A percentile compares a stretch with the other conserved stretches of the same genome.
phyloP scores from a whole-genome alignment of 2,329 filamentous ascomycete genomes.

The Hymenoscyphus salicellus region DNA sequence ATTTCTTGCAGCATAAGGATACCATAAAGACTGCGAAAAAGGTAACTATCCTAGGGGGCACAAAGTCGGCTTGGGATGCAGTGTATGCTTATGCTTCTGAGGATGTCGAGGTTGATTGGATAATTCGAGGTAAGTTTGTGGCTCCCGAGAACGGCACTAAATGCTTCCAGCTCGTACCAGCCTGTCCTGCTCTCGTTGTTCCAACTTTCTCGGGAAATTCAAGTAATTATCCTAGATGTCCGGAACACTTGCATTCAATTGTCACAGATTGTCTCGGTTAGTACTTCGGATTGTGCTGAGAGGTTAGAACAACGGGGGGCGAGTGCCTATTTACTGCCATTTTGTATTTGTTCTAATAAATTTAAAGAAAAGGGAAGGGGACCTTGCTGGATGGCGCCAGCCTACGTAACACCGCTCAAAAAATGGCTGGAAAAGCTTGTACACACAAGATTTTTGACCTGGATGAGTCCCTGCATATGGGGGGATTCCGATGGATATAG shows the following conservation, averaged over 20 bases:
- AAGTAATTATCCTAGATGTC: too few species aligned
- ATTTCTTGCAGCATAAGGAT: conserved; percentile 43
- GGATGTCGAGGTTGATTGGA: conserved; percentile 52
- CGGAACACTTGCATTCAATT: too few species aligned
- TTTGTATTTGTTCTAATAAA: background rate
- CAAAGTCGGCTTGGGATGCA: conserved; percentile 57
- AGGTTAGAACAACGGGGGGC: too few species aligned
- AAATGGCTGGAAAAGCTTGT: conserved; percentile 66
- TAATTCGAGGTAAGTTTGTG: conserved; percentile 46
- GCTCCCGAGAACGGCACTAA: too few species aligned
- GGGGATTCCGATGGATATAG: conserved; percentile 60
- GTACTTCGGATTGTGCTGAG: too few species aligned
- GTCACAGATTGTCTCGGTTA: too few species aligned
- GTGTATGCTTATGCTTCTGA: conserved; percentile 50
- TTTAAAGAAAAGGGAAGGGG: conserved; percentile 49
- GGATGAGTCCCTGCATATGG: conserved; percentile 75
- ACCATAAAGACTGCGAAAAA: conserved; percentile 42
- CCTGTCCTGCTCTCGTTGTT: too few species aligned
- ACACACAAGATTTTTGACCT: conserved; percentile 64
- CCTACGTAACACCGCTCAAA: conserved; percentile 65
- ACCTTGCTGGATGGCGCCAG: conserved; percentile 56
- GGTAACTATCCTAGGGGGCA: conserved; percentile 57
- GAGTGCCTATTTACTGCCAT: too few species aligned
- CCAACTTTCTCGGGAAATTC: too few species aligned
- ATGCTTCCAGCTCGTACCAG: too few species aligned